Evolutionary conservation across 2,329 filamentous ascomycete species (phyloP), one percentile per base, ranked within the genome.

Genomic region (Rhynchosporium secalis): DNA sequence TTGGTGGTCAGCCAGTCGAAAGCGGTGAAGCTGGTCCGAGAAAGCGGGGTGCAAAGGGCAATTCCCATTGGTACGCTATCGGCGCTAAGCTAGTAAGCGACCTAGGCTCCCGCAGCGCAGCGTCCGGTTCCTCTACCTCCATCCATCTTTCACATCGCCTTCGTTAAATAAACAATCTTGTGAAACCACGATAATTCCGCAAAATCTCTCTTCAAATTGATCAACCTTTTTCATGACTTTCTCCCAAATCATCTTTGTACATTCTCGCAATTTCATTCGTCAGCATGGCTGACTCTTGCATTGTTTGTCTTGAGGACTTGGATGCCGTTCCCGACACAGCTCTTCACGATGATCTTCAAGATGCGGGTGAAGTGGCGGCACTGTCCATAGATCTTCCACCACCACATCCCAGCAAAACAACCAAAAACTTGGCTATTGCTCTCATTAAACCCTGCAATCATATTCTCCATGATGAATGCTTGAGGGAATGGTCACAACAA

Each of bases 401-500:
- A 64, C 59, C 70, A 60, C 62, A 67, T 63, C 64, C 67, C 60
- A 66, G 66, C 57, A 69, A 66, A 56, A 36, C 46, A 49, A 55
- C 63, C 57, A 65, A 66, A 36, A 60, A 68, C 45, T 64, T 65
- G 41, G 55, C 60, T 63, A 81, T 88, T 65, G 85, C 86, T 46
- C 77, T 83, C 60, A 83, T 88, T 56, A 80, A 86, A 64, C 88
- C 92, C 52, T 99, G 95, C 77, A 90, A 91, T 62, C 96, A 99
- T 80, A 85, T 93, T 70, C 82, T 99, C 70, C 95, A 99, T 78
- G 89, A 99, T 78, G 87, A 89, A 58, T 99, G 95, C 76, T 83
- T 99, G 69, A 89, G 90, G 71, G 91, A 92, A 70, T 99, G 95
- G 95, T 92, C 94, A 51, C 91, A 96, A 77, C 90, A 96, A 76